Base-by-base conservation (phyloP, 2,329 filamentous ascomycete species). In the Nakataea oryzae region DNA sequence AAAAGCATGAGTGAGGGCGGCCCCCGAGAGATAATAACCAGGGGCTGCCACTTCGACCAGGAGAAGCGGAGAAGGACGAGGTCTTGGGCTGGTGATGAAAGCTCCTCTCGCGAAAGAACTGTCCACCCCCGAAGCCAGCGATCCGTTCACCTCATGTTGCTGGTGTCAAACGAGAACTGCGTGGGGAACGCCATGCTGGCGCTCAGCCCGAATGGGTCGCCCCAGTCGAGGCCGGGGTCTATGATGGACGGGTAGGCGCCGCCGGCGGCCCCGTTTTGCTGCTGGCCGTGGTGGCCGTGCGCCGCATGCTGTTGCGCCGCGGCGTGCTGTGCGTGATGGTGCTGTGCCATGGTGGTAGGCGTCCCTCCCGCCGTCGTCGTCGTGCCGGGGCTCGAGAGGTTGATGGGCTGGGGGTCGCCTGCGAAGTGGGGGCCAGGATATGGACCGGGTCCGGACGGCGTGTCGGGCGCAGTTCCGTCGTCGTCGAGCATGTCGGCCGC, bases 101-200 rank as follows among this genome's bases (percentile, higher is more conserved):
- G 34, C 14, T 13, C 4, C 14, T 50, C 8, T 8, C 9, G 30
- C 2, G 9, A 32, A 12, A 11, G 9, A 32, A 12, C 30, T 2
- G 9, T 32, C 30, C 30, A 11, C 30, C 9, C 13, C 30, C 17
- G 41, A 50, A 21, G 41, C 21, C 41, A 55, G 47, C 34, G 7
- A 24, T 29, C 47, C 28, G 50, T 56, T 65, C 64, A 78, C 66
- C 77, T 72, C 73, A 78, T 81, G 67, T 82, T 84, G 71, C 81
- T 79, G 59, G 83, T 84, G 65, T 88, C 85, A 71, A 91, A 91
- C 60, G 86, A 85, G 74, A 93, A 95, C 62, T 90, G 89, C 2
- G 88, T 59, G 13, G 92, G 92, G 70, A 96, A 96, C 67, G 93
- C 90, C 93, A 96, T 96, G 76, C 91, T 96, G 47, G 93, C 93